These are phyloP conservation scores for Alternaria incomplexa DNA, from an alignment of 2,329 filamentous ascomycete genomes.

Conservation along the genomic window DNA sequence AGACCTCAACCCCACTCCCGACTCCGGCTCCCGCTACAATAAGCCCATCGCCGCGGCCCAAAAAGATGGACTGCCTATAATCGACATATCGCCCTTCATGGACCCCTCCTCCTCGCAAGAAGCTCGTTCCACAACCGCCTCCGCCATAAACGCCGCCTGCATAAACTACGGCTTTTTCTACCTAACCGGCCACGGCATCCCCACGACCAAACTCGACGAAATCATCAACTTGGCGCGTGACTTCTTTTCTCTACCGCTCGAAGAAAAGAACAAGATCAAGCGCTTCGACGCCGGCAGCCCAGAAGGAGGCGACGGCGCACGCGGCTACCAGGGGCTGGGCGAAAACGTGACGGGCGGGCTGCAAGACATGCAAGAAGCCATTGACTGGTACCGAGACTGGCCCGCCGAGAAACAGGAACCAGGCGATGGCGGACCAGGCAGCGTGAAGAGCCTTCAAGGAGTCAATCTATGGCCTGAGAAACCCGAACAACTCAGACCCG, in stretches of 20 bases:
- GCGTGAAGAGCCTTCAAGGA: conserved; percentile 46
- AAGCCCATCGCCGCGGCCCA: conserved; percentile 21
- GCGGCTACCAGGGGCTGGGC: conserved; percentile 47
- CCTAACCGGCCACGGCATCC: conserved; percentile 51
- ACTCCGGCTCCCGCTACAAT: conserved; percentile 10
- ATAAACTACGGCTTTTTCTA: conserved; percentile 53
- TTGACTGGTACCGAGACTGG: conserved; percentile 51
- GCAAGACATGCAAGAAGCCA: conserved; percentile 48
- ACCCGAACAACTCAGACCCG: conserved; percentile 31
- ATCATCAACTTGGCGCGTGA: conserved; percentile 40
- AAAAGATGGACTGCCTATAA: conserved; percentile 44
- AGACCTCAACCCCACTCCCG: conserved; percentile 30
- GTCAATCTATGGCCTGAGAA: conserved; percentile 52
- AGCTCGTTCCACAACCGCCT: conserved; percentile 31
- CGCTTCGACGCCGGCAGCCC: conserved; percentile 40
- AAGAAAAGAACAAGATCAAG: conserved; percentile 44
- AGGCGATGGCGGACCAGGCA: conserved; percentile 22
- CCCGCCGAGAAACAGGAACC: conserved; percentile 18
- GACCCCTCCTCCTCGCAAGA: conserved; percentile 18
- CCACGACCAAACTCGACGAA: conserved; percentile 27
- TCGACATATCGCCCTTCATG: conserved; percentile 52
- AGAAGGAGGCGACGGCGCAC: conserved; percentile 45
- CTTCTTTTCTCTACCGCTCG: conserved; percentile 42
- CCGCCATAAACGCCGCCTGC: conserved; percentile 47
- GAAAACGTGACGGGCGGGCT: conserved; percentile 47